A percentile compares a stretch with the other conserved stretches of the same genome.
Evolutionary conservation across 2,329 filamentous ascomycete genomes (phyloP).

Genomic region (Cladophialophora carrionii): DNA sequence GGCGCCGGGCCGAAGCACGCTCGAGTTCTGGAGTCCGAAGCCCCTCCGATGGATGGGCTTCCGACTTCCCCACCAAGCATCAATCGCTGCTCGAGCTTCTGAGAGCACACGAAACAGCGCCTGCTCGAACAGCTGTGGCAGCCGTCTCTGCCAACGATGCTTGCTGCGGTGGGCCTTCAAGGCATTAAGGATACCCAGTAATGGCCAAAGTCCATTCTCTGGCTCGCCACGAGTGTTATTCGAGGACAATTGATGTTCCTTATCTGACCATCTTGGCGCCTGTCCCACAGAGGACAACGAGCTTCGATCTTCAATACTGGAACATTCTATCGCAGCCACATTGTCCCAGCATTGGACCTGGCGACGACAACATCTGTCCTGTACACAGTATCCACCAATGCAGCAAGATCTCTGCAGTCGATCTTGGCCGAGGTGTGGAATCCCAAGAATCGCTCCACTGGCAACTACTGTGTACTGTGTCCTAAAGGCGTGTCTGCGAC

Average conservation of each 20-base stretch:
- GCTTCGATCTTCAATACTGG: not conserved
- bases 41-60: slow-evolving; percentile 7
- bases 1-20: slow-evolving; percentile 17
- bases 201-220: slow-evolving; percentile 2
- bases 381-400: not conserved
- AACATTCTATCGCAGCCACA: not conserved
- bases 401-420: not conserved
- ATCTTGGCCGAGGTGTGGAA: not conserved
- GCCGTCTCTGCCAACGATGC: not conserved
- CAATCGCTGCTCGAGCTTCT: slow-evolving; percentile 3
- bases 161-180: slow-evolving; percentile 6
- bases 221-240: not conserved
- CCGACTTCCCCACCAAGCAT: slow-evolving; percentile 5
- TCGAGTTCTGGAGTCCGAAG: slow-evolving; percentile 10
- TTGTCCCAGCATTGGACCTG: not conserved
- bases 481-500: not conserved
- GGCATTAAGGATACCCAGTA: not conserved
- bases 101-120: not conserved
- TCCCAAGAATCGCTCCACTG: not conserved
- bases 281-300: not conserved
- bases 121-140: slow-evolving; percentile 8
- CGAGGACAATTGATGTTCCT: not conserved
- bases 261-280: not conserved
- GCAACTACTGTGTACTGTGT: not conserved
- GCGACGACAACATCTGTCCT: not conserved